Evolutionary conservation across 257 asterid genomes (phyloP), one percentile per base, ranked within the genome.

Genomic region (Solanum chiquidenum): DNA sequence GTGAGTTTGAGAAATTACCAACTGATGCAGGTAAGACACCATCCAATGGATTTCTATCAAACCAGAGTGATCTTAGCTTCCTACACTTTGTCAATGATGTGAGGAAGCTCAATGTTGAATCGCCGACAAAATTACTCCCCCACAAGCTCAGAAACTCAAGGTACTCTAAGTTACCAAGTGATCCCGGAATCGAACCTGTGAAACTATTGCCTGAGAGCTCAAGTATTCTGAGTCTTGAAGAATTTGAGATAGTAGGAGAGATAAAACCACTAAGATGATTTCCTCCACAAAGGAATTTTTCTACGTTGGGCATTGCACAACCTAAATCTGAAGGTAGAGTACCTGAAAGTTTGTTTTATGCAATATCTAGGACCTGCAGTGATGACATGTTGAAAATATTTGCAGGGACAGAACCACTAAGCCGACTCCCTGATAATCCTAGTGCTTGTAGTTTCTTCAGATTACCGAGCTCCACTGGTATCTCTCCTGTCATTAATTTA

Each of bases 31-130:
- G 75, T 0, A 86, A 14, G 3, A 73, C 1, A 5, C 88, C 84
- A 46, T 86, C 62, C 9, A 72, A 71, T 5, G 44, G 37, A 86
- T 86, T 72, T 3, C 9, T 2, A 4, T 5, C 0, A 27, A 46
- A 27, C 2, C 7, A 16, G 5, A 82, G 40, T 8, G 8, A 0
- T 13, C 9, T 71, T 20, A 69, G 37, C 0, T 71, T 46, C 62
- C 83, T 73, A 74, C 84, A 86, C 0, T 86, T 73, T 71, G 88
- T 73, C 27, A 86, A 73, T 1, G 88, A 46, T 25, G 84, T 33
- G 4, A 86, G 52, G 71, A 62, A 62, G 71, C 71, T 62, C 14
- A 62, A 62, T 23, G 71, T 9, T n/a, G 31, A 62, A 62, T 23
- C 71, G 1, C 14, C 1, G 0, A 62, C 7, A 23, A 62, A 62